phyloP scores from a whole-genome alignment of 2,329 filamentous ascomycete species.

The Cladorrhinum sp. region DNA sequence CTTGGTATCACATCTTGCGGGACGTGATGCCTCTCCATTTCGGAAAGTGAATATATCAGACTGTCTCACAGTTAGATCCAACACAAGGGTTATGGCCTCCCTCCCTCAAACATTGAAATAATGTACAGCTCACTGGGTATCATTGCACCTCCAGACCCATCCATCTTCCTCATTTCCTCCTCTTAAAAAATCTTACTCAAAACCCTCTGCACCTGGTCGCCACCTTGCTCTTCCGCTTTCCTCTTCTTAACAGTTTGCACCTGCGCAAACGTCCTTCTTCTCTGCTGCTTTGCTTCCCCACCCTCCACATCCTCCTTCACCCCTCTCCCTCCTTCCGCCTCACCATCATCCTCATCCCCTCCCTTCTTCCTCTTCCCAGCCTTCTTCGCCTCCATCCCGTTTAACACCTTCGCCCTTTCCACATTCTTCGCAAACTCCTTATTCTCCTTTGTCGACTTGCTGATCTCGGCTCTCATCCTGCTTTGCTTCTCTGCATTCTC shows the following conservation, averaged over 20 bases:
- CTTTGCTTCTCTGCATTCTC: slow-evolving; percentile 78
- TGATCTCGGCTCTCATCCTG: slow-evolving; percentile 74
- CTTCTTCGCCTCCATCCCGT: slow-evolving; percentile 65
- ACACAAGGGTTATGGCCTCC: too few relatives aligned
- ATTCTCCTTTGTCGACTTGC: slow-evolving; percentile 73
- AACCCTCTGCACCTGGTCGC: slow-evolving; percentile 57
- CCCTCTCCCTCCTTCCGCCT: slow-evolving; percentile 23
- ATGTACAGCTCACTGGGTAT: neutral
- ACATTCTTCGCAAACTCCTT: slow-evolving; percentile 77
- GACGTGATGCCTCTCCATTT: too few relatives aligned
- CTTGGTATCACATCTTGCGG: too few relatives aligned
- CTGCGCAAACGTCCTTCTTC: slow-evolving; percentile 62
- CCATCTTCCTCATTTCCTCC: neutral
- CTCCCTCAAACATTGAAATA: neutral
- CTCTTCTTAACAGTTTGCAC: slow-evolving; percentile 56
- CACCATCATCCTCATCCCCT: slow-evolving; percentile 19
- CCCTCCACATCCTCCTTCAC: slow-evolving; percentile 14
- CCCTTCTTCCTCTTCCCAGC: slow-evolving; percentile 43
- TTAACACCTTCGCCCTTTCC: slow-evolving; percentile 74
- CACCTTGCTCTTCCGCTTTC: slow-evolving; percentile 47
- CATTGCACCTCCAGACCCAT: neutral
- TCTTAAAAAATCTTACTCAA: slow-evolving; percentile 62
- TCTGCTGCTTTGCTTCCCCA: slow-evolving; percentile 27
- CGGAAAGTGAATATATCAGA: too few relatives aligned
- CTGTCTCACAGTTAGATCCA: too few relatives aligned